These are phyloP conservation scores for Pichia californica DNA, from an alignment of 805 yeast genomes.

Conservation along the genomic window DNA sequence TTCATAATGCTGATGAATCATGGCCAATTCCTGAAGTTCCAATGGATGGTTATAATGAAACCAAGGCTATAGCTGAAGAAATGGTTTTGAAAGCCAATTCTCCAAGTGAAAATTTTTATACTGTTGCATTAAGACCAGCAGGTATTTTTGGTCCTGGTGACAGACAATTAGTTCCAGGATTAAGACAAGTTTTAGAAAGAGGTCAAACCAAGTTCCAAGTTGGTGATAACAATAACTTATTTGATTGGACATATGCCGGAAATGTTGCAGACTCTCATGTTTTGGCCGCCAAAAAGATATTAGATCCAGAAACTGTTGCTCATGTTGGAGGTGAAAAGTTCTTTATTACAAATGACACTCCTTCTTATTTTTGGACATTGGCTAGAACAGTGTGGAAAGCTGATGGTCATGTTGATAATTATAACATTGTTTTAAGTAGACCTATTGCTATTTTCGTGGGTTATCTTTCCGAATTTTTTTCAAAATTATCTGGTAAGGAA, in stretches of 20 bases:
- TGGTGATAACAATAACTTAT: conserved; percentile 89
- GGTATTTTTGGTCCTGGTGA: conserved; percentile 99
- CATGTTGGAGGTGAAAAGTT: conserved; percentile 78
- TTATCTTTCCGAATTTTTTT: conserved; percentile 67
- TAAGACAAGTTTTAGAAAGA: conserved; percentile 69
- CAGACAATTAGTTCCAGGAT: conserved; percentile 90
- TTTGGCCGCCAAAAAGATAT: conserved; percentile 74
- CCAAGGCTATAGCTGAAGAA: conserved; percentile 87
- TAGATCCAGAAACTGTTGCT: conserved; percentile 37
- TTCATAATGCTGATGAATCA: conserved; percentile 86
- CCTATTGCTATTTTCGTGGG: conserved; percentile 80
- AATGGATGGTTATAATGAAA: conserved; percentile 95
- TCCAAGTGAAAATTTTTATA: conserved; percentile 47
- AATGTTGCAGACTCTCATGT: conserved; percentile 97
- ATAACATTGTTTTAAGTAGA: conserved; percentile 60
- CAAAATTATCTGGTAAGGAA: conserved; percentile 69
- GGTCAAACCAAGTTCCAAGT: conserved; percentile 91
- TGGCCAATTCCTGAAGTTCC: conserved; percentile 90
- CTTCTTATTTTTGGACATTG: conserved; percentile 93
- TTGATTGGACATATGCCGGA: conserved; percentile 98
- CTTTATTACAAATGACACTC: conserved; percentile 89
- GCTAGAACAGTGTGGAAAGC: conserved; percentile 97
- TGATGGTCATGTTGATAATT: conserved; percentile 75
- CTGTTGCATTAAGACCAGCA: conserved; percentile 91
- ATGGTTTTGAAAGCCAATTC: conserved; percentile 72